Percentiles rank a stretch among this genome's conserved stretches.
These are phyloP conservation scores for Salix arbutifolia DNA, from an alignment of 345 rosid genomes.

Conservation along the genomic window DNA sequence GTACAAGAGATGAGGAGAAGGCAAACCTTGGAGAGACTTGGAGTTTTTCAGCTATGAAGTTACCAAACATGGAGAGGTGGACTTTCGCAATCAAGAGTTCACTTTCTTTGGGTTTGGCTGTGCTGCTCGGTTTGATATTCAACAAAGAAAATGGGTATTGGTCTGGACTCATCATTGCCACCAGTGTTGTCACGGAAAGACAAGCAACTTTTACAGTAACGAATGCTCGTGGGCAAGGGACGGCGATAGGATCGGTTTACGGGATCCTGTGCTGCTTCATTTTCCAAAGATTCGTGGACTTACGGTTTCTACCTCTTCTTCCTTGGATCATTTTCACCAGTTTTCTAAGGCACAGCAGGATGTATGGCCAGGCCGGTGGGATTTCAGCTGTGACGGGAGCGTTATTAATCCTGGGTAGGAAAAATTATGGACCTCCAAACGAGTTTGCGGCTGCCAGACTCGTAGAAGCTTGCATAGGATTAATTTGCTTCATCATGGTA, in stretches of 20 bases:
- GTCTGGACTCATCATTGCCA: conserved; percentile 74
- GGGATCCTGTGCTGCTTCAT: conserved; percentile 52
- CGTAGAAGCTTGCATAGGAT: conserved; percentile 54
- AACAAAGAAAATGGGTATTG: conserved; percentile 56
- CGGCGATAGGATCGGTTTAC: conserved; percentile 70
- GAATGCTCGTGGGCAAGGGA: conserved; percentile 67
- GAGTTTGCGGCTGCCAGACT: conserved; percentile 56
- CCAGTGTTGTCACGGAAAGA: conserved; percentile 49
- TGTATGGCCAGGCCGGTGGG: conserved; percentile 63
- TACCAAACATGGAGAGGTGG: conserved; percentile 34
- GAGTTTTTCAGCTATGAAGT: neutral
- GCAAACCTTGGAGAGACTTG: conserved; percentile 12
- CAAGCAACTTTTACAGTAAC: conserved; percentile 54
- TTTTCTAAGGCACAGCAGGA: conserved; percentile 57
- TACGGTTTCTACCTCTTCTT: conserved; percentile 49
- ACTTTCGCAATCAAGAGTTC: conserved; percentile 59
- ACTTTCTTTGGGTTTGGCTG: conserved; percentile 55
- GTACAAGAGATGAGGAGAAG: conserved; percentile 4
- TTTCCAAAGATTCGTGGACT: conserved; percentile 30
- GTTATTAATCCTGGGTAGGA: conserved; percentile 58
- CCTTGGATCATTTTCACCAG: conserved; percentile 58
- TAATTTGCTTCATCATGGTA: conserved; percentile 44
- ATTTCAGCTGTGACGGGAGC: conserved; percentile 59
- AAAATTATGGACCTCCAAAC: conserved; percentile 44
- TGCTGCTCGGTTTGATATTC: conserved; percentile 52